Conservation (phyloP, 352 stramenopile genomes). For the Pythium chondricola region DNA sequence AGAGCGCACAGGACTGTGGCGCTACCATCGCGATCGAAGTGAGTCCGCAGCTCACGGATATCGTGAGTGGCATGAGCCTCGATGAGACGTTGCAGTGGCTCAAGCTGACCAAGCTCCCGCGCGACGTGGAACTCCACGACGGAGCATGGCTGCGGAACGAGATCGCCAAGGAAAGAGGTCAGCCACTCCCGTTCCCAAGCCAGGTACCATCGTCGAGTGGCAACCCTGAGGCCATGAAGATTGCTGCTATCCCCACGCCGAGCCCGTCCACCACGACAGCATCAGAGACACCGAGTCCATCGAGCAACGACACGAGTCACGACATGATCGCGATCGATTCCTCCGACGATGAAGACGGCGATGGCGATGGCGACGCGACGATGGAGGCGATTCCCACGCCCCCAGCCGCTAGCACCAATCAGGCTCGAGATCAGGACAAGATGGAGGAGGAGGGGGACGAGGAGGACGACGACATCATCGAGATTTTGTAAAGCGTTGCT, state of each 20-base stretch:
- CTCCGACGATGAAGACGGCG: slow-evolving; percentile 5
- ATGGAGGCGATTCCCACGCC: background rate
- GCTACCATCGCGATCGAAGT: slow-evolving; percentile 73
- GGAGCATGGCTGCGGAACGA: slow-evolving; percentile 67
- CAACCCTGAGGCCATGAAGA: background rate
- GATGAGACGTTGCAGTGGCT: slow-evolving; percentile 66
- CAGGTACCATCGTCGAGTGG: background rate
- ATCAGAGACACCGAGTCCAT: background rate
- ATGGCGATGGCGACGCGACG: background rate
- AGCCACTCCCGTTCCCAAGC: background rate
- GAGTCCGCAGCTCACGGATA: slow-evolving; percentile 67
- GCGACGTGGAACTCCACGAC: slow-evolving; percentile 61
- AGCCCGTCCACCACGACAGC: background rate
- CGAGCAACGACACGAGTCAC: background rate
- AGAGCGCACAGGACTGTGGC: slow-evolving; percentile 44
- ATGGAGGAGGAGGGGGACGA: background rate
- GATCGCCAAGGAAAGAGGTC: slow-evolving; percentile 52
- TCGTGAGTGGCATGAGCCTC: slow-evolving; percentile 62
- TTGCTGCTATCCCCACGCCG: background rate
- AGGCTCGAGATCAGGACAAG: too few relatives aligned
- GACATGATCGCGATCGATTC: slow-evolving; percentile 13
- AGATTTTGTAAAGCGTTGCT: slow-evolving; percentile 18
- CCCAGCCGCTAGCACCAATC: background rate
- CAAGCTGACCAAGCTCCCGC: slow-evolving; percentile 53
- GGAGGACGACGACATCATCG: slow-evolving; percentile 14